Evolutionary conservation across 495 filamentous ascomycete genomes (phyloP).

Genomic region (Evernia prunastri): DNA sequence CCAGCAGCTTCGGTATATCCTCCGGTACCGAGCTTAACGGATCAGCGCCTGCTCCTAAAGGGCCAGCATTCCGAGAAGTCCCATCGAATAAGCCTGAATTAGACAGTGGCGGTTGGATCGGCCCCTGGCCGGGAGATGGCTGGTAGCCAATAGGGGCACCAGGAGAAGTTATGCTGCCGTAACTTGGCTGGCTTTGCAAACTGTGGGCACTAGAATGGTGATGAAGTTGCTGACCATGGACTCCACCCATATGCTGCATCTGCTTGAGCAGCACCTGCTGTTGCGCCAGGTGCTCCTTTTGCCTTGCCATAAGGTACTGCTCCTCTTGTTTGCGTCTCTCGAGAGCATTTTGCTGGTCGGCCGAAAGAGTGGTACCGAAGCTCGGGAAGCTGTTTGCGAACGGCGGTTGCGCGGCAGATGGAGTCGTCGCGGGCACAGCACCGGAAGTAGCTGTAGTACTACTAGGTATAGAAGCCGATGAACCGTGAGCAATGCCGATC

Average conservation of each 20-base stretch:
- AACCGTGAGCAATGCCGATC: conserved; percentile 85
- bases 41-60: conserved; percentile 48
- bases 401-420: conserved; percentile 75
- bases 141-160: conserved; percentile 68
- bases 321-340: conserved; percentile 97
- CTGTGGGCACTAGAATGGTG: conserved; percentile 94
- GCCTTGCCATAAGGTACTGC: conserved; percentile 89
- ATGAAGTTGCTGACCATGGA: conserved; percentile 60
- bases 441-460: conserved; percentile 32
- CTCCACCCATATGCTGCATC: conserved; percentile 47
- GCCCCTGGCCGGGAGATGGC: conserved; percentile 65
- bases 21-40: conserved; percentile 45
- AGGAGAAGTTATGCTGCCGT: conserved; percentile 85
- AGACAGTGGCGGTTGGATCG: conserved; percentile 50
- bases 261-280: conserved; percentile 75
- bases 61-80: conserved; percentile 40
- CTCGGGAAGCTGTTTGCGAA: conserved; percentile 91
- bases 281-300: conserved; percentile 77
- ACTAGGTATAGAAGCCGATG: conserved; percentile 48
- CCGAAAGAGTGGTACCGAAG: conserved; percentile 95
- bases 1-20: conserved; percentile 54
- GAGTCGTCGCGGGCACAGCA: conserved; percentile 36
- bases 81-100: conserved; percentile 69
- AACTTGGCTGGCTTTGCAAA: conserved; percentile 91
- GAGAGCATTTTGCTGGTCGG: conserved; percentile 94